These are phyloP conservation scores for Syzygium jambos DNA, from an alignment of 345 rosid species.

Conservation along the genomic window DNA sequence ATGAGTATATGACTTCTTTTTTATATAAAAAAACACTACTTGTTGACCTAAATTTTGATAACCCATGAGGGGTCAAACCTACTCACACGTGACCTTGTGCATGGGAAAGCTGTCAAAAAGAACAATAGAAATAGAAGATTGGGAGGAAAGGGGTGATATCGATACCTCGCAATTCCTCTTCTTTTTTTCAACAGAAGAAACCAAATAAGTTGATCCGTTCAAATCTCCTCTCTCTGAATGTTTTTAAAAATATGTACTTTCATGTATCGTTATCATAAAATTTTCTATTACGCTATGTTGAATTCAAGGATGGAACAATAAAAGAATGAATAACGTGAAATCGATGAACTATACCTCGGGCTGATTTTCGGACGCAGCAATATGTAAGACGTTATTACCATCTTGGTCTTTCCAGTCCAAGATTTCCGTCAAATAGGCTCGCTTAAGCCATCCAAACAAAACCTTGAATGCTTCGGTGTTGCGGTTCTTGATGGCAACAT, in stretches of 20 bases:
- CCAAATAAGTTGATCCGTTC: not conserved
- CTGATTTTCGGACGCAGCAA: fast-evolving
- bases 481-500: conserved; percentile 3
- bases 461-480: not conserved
- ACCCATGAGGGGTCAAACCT: not conserved
- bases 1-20: not conserved
- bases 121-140: not conserved
- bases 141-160: not conserved
- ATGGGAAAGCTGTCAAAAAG: not conserved
- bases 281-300: too few species aligned
- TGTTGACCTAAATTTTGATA: not conserved
- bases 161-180: not conserved
- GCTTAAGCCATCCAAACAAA: not conserved
- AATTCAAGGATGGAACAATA: not conserved
- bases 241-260: too few species aligned
- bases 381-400: not conserved
- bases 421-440: fast-evolving
- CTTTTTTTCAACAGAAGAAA: not conserved
- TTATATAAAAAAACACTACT: not conserved
- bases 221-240: not conserved
- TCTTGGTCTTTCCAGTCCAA: not conserved
- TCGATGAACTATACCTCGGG: not conserved
- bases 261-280: too few species aligned
- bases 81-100: not conserved
- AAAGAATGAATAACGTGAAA: not conserved